Conservation (phyloP, 192 early-diverging fungal genomes). For the Linderina pennispora region DNA sequence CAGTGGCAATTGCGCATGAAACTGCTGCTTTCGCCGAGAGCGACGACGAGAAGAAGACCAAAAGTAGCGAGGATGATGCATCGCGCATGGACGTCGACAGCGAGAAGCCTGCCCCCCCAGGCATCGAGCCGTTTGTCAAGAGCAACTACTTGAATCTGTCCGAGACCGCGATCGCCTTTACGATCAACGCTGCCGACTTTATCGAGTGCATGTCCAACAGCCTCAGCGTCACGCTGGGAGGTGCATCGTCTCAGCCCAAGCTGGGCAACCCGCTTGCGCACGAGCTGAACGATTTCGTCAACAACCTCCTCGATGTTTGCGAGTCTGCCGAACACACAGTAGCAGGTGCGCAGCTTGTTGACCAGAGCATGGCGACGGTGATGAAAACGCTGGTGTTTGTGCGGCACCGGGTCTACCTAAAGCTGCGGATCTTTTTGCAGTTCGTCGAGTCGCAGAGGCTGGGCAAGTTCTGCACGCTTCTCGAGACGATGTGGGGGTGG, state of each 20-base stretch:
- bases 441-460: conserved; percentile 29
- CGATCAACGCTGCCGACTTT: conserved; percentile 33
- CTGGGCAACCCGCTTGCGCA: conserved; percentile 9
- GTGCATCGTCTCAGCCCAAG: conserved; percentile 4
- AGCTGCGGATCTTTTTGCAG: conserved; percentile 33
- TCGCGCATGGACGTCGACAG: conserved; percentile 38
- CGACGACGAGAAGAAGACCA: conserved; percentile 11
- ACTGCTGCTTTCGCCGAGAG: too few relatives aligned
- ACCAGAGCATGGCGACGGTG: conserved; percentile 33
- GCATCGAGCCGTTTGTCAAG: conserved; percentile 14
- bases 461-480: conserved; percentile 26
- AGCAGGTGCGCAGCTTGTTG: conserved; percentile 27
- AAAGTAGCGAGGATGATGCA: conserved; percentile 7
- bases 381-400: conserved; percentile 44
- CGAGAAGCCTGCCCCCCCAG: background rate
- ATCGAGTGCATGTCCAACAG: conserved; percentile 46
- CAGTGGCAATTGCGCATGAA: conserved; percentile 30
- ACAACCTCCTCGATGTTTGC: conserved; percentile 16
- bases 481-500: conserved; percentile 41
- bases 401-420: conserved; percentile 39
- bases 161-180: conserved; percentile 28
- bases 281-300: conserved; percentile 18
- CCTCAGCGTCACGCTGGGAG: conserved; percentile 17
- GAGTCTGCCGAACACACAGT: conserved; percentile 9
- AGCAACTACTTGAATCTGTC: conserved; percentile 29